phyloP scores from a whole-genome alignment of 108 stramenopile species.

The Nannochloropsis granulata region DNA sequence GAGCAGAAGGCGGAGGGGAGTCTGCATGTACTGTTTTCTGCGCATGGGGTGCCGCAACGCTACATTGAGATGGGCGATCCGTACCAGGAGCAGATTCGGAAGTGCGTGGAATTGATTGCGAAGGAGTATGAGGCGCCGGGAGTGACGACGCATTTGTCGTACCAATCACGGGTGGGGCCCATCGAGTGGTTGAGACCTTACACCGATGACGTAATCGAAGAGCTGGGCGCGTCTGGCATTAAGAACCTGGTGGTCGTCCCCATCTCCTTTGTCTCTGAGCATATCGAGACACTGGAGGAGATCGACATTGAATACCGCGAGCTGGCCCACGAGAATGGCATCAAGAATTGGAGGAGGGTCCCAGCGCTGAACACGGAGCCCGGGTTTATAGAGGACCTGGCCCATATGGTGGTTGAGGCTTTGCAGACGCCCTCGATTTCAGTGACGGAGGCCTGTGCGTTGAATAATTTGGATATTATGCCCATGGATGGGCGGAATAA shows the following conservation, averaged over 20 bases:
- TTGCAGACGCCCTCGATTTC: slow-evolving; percentile 31
- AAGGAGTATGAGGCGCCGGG: slow-evolving; percentile 1
- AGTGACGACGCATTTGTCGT: slow-evolving; percentile 36
- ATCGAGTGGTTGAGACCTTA: slow-evolving; percentile 97
- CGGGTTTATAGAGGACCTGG: slow-evolving; percentile 83
- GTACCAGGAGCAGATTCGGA: slow-evolving; percentile 73
- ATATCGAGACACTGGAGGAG: slow-evolving; percentile 99
- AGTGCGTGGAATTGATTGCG: slow-evolving; percentile 10
- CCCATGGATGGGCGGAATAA: not conserved
- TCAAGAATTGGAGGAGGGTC: slow-evolving; percentile 70
- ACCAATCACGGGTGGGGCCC: slow-evolving; percentile 89
- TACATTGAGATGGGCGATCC: slow-evolving; percentile 93
- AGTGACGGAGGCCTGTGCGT: slow-evolving; percentile 7
- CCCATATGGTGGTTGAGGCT: slow-evolving; percentile 75
- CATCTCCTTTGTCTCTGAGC: slow-evolving; percentile 93
- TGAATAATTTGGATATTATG: not conserved
- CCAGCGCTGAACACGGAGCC: slow-evolving; percentile 87
- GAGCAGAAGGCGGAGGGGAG: slow-evolving; percentile 49
- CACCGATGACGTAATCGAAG: slow-evolving; percentile 82
- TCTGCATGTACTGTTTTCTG: slow-evolving; percentile 78
- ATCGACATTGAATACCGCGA: slow-evolving; percentile 98
- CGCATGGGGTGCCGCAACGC: slow-evolving; percentile 86
- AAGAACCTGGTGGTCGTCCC: slow-evolving; percentile 91
- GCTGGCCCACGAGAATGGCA: slow-evolving; percentile 79
- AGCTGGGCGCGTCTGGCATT: slow-evolving; percentile 68